These are phyloP conservation scores for Aspergillus ibericus DNA, from an alignment of 2,329 filamentous ascomycete species.

Conservation along the genomic window DNA sequence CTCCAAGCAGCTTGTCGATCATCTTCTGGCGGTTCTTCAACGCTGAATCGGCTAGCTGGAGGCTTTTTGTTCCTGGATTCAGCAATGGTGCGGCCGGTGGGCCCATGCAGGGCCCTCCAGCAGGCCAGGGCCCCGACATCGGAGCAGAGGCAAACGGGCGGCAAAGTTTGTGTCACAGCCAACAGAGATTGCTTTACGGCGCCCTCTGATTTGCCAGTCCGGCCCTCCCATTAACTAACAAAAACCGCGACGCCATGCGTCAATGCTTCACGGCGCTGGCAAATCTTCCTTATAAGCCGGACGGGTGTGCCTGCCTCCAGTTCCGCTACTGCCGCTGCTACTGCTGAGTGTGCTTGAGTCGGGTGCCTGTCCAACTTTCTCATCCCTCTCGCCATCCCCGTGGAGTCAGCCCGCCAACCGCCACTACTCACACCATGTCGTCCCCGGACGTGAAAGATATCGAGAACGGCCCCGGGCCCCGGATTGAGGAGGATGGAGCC, in stretches of 20 bases:
- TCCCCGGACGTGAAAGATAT: constrained; percentile 13
- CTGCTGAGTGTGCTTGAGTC: not conserved
- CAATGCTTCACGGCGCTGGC: not conserved
- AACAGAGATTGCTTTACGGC: not conserved
- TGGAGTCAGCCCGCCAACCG: constrained; percentile 5
- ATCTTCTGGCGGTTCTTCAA: not conserved
- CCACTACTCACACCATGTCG: not conserved
- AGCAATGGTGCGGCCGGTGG: not conserved
- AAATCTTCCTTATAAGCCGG: not conserved
- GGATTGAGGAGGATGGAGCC: constrained; percentile 2
- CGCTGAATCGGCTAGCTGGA: not conserved
- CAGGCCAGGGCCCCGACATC: not conserved
- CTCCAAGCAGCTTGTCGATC: not conserved
- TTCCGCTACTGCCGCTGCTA: not conserved
- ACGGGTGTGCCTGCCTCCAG: not conserved
- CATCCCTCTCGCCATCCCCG: not conserved
- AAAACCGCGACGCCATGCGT: constrained; percentile 2
- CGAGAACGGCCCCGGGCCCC: constrained; percentile 6
- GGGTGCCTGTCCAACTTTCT: not conserved
- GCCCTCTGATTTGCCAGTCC: not conserved
- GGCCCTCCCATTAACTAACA: constrained; percentile 7
- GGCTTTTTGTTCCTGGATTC: not conserved
- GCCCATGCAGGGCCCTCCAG: not conserved
- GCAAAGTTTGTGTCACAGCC: constrained; percentile 5
- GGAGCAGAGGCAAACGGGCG: not conserved